Conservation (phyloP, 345 rosid species). For the Eucalyptus victrix region DNA sequence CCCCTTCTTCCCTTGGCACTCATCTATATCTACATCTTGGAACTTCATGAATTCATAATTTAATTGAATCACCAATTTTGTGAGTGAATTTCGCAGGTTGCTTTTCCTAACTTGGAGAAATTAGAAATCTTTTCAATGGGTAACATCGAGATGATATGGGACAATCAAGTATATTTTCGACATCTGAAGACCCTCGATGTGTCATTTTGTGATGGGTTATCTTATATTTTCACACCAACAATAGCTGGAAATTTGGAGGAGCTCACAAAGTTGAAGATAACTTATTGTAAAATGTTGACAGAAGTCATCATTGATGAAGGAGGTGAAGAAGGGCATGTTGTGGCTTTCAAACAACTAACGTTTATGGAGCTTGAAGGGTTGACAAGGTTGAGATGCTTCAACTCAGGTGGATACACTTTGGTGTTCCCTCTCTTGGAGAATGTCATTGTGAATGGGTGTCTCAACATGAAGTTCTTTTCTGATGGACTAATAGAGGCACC, state of each 20-base stretch:
- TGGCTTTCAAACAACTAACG: neutral
- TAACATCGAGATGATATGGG: neutral
- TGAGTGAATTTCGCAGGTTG: neutral
- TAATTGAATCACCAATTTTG: neutral
- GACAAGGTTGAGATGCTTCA: neutral
- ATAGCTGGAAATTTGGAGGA: neutral
- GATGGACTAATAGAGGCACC: neutral
- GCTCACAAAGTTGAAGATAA: neutral
- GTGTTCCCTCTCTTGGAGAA: neutral
- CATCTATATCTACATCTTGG: neutral
- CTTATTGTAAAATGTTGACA: neutral
- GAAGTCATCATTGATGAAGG: neutral
- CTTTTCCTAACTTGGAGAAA: neutral
- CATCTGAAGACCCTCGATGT: neutral
- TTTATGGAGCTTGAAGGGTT: neutral
- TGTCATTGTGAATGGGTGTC: neutral
- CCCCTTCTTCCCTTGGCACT: neutral
- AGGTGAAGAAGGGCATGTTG: neutral
- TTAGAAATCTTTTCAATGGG: neutral
- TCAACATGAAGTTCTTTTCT: neutral
- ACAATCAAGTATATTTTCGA: neutral
- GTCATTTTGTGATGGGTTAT: neutral
- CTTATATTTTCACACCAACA: neutral
- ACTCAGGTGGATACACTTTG: neutral
- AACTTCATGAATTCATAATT: neutral